Percentiles rank a stretch among this genome's conserved stretches.
Evolutionary conservation across 148 eudicot genomes (phyloP).

Genomic region (Vaccinium vitisidaea): DNA sequence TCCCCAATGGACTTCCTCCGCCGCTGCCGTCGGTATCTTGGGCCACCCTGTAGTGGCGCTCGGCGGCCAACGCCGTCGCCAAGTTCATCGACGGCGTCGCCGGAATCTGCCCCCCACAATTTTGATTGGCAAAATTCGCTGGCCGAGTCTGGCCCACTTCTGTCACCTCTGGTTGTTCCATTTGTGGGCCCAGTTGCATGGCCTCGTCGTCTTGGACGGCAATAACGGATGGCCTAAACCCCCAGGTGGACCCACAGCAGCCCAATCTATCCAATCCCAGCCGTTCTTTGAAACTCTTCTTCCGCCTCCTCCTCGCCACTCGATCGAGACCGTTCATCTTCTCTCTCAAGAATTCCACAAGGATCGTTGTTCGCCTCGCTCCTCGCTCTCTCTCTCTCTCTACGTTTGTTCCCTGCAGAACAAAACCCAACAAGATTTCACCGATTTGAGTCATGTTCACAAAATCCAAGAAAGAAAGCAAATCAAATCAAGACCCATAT

Average conservation of each 20-base stretch:
- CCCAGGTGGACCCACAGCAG: conserved; percentile 67
- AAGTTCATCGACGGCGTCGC: conserved; percentile 52
- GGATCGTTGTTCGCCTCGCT: conserved; percentile 32
- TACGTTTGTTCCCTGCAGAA: conserved; percentile 28
- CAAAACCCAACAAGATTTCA: conserved; percentile 29
- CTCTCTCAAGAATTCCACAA: conserved; percentile 55
- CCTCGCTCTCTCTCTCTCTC: conserved; percentile 23
- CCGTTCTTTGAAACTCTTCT: conserved; percentile 48
- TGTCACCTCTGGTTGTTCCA: not conserved
- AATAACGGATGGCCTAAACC: conserved; percentile 20
- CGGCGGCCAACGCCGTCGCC: conserved; percentile 74
- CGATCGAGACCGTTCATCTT: conserved; percentile 63
- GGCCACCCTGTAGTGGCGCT: conserved; percentile 44
- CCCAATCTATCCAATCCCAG: conserved; percentile 53
- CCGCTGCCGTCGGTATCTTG: conserved; percentile 23
- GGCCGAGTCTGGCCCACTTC: conserved; percentile 1
- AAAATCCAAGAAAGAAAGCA: not conserved
- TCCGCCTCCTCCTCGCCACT: conserved; percentile 40
- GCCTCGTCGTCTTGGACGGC: conserved; percentile 22
- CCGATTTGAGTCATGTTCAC: conserved; percentile 30
- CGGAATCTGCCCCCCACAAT: conserved; percentile 16
- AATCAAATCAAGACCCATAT: not conserved
- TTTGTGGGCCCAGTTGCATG: conserved; percentile 18
- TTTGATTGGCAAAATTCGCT: conserved; percentile 9
- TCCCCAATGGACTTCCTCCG: conserved; percentile 14